Conservation (phyloP, 257 asterid genomes). For the Buddleja alternifolia region DNA sequence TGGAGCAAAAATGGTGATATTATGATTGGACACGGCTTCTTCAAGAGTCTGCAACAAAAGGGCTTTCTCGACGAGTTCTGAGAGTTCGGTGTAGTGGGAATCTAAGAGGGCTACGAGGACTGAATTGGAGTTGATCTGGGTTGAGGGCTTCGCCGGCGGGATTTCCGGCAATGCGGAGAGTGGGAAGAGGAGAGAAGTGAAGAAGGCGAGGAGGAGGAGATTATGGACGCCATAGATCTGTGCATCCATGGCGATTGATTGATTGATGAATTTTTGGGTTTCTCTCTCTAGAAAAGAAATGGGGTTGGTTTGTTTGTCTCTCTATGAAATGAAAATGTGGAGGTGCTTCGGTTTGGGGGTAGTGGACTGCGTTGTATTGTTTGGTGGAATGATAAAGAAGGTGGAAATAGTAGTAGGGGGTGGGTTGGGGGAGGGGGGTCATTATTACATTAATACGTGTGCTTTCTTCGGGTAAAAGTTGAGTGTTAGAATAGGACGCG, state of each 20-base stretch:
- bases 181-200: slow-evolving; percentile 19
- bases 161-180: slow-evolving; percentile 62
- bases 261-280: slow-evolving; percentile 17
- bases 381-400: slow-evolving; percentile 60
- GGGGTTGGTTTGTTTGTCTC: slow-evolving; percentile 20
- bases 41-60: slow-evolving; percentile 82
- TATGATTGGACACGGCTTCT: slow-evolving; percentile 73
- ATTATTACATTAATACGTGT: neutral
- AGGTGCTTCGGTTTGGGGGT: slow-evolving; percentile 25
- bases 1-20: slow-evolving; percentile 93
- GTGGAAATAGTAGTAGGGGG: neutral
- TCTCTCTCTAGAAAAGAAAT: slow-evolving; percentile 22
- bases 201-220: slow-evolving; percentile 32
- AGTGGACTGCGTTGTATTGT: slow-evolving; percentile 39
- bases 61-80: slow-evolving; percentile 92
- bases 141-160: slow-evolving; percentile 16
- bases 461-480: neutral
- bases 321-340: slow-evolving; percentile 25
- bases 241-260: slow-evolving; percentile 63
- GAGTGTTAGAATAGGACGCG: neutral
- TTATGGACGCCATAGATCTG: slow-evolving; percentile 70
- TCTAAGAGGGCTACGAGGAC: slow-evolving; percentile 89
- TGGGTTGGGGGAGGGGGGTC: neutral
- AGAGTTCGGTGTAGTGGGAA: slow-evolving; percentile 86
- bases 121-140: slow-evolving; percentile 78